Evolutionary conservation across 345 rosid species (phyloP).

Genomic region (Angophora floribunda): DNA sequence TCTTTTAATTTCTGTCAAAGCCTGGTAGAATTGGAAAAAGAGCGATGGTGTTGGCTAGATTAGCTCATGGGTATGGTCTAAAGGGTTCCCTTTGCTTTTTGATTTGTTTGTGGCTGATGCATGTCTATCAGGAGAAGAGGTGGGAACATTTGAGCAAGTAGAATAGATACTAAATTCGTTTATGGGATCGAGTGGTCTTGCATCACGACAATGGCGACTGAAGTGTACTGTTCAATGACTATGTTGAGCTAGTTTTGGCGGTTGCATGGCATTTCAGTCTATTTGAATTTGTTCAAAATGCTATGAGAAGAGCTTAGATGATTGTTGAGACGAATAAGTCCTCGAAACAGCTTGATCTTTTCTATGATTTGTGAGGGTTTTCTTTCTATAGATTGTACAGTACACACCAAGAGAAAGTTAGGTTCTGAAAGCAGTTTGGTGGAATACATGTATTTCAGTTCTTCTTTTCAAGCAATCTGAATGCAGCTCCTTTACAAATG

Average conservation of each 20-base stretch:
- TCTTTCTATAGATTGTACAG: not conserved
- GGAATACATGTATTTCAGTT: not conserved
- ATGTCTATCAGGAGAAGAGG: not conserved
- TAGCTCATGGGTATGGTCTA: not conserved
- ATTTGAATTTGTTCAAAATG: not conserved
- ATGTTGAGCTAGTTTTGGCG: not conserved
- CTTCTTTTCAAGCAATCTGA: not conserved
- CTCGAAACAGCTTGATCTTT: not conserved
- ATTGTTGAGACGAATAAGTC: not conserved
- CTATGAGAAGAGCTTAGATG: not conserved
- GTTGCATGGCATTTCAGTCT: not conserved
- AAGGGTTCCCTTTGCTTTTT: not conserved
- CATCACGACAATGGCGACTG: not conserved
- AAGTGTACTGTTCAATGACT: not conserved
- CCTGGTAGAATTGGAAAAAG: not conserved
- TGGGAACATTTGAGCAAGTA: not conserved
- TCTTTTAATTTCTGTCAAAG: not conserved
- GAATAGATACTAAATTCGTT: not conserved
- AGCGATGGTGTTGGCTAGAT: not conserved
- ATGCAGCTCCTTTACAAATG: not conserved
- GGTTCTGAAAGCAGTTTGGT: not conserved
- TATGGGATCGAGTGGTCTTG: not conserved
- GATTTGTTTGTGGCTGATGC: not conserved
- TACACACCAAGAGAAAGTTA: not conserved
- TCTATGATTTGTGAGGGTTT: not conserved